Conservation (phyloP, 163 green algal genomes). For the Picocystis sp. region DNA sequence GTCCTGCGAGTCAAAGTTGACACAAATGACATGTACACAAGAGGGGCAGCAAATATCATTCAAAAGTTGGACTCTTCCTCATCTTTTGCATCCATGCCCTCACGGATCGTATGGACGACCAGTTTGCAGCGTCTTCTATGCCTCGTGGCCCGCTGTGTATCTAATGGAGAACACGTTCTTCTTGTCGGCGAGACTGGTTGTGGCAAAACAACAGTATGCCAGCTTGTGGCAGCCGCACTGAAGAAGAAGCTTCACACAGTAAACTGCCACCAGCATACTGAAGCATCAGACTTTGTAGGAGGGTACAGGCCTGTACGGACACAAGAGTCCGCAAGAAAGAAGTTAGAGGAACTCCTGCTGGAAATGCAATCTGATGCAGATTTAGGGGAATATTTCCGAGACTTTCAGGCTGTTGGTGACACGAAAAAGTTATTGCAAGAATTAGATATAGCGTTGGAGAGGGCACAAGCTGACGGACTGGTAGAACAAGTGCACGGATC, state of each 20-base stretch:
- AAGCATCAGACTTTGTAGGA: slow-evolving; percentile 91
- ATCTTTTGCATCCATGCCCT: slow-evolving; percentile 13
- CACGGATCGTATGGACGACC: slow-evolving; percentile 79
- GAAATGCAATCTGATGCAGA: too few species aligned
- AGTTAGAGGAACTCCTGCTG: too few species aligned
- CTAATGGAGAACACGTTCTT: slow-evolving; percentile 63
- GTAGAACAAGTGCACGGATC: too few species aligned
- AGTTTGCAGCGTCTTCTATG: slow-evolving; percentile 85
- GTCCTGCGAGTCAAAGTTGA: slow-evolving; percentile 53
- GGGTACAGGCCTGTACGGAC: slow-evolving; percentile 62
- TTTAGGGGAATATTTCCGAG: too few species aligned
- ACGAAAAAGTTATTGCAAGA: not conserved
- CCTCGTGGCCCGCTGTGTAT: slow-evolving; percentile 50
- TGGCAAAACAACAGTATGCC: slow-evolving; percentile 94
- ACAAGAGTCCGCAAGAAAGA: slow-evolving; percentile 9
- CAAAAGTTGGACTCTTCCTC: too few species aligned
- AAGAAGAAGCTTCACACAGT: slow-evolving; percentile 77
- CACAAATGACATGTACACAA: slow-evolving; percentile 1
- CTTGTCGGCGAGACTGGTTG: slow-evolving; percentile 90
- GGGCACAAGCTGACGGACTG: too few species aligned
- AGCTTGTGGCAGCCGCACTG: slow-evolving; percentile 67
- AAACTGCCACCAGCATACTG: slow-evolving; percentile 98
- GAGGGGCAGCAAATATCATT: too few species aligned
- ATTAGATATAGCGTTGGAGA: not conserved
- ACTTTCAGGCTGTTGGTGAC: not conserved